Percentiles rank a stretch among this genome's conserved stretches.
Conservation (phyloP, 306 rosid species). For the Ormosia emarginata region DNA sequence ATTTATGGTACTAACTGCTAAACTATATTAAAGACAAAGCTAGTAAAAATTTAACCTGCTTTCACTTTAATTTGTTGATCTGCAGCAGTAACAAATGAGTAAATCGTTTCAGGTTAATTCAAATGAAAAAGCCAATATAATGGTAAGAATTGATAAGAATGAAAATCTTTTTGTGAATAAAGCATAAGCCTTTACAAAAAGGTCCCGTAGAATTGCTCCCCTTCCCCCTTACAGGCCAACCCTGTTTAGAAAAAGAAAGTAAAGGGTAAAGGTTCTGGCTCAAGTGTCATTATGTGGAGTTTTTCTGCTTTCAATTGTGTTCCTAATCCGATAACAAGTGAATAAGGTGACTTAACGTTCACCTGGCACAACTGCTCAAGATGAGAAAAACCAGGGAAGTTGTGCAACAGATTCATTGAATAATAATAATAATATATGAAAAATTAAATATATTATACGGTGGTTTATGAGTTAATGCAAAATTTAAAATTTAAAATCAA, state of each 20-base stretch:
- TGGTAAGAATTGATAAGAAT: background rate
- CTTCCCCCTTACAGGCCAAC: background rate
- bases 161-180: background rate
- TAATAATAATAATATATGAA: background rate
- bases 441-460: background rate
- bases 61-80: background rate
- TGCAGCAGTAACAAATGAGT: background rate
- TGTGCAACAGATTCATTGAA: background rate
- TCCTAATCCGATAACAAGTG: conserved; percentile 7
- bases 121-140: background rate
- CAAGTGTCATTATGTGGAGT: background rate
- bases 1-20: background rate
- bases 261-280: background rate
- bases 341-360: background rate
- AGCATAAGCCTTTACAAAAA: background rate
- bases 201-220: background rate
- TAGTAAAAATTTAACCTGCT: background rate
- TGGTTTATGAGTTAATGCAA: background rate
- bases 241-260: background rate
- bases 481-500: background rate
- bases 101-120: background rate
- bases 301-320: background rate
- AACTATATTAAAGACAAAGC: background rate
- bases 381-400: conserved; percentile 17
- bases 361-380: conserved; percentile 23